Evolutionary conservation across 2,329 filamentous ascomycete genomes (phyloP).

Genomic region (Fusarium globosum): DNA sequence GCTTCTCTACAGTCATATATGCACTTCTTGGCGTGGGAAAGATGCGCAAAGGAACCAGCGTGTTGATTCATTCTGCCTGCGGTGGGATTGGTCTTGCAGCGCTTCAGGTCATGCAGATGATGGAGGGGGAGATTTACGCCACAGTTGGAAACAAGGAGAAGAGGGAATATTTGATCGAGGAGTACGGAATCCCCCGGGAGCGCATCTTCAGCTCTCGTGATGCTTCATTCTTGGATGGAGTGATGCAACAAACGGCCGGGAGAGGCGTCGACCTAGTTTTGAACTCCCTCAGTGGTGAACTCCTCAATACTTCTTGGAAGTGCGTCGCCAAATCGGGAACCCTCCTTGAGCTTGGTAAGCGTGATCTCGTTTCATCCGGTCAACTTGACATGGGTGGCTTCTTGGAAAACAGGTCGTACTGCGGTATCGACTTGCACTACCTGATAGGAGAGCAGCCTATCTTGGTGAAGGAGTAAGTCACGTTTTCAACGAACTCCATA

Average conservation of each 20-base stretch:
- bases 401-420: conserved; percentile 33
- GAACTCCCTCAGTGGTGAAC: conserved; percentile 48
- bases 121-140: conserved; percentile 41
- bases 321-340: conserved; percentile 50
- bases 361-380: conserved; percentile 39
- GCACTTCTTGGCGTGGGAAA: conserved; percentile 33
- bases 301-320: conserved; percentile 47
- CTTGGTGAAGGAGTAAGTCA: conserved; percentile 2
- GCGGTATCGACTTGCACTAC: conserved; percentile 27
- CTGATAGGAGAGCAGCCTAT: neutral
- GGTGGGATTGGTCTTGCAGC: conserved; percentile 49
- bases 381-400: conserved; percentile 29
- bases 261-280: conserved; percentile 51
- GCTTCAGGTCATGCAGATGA: conserved; percentile 42
- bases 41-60: conserved; percentile 47
- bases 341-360: conserved; percentile 52
- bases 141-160: conserved; percentile 46
- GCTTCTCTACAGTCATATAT: conserved; percentile 48
- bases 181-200: conserved; percentile 43
- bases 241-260: conserved; percentile 43
- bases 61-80: conserved; percentile 51
- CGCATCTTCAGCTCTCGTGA: conserved; percentile 48
- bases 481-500: neutral
- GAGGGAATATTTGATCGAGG: conserved; percentile 41
- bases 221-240: conserved; percentile 43